Evolutionary conservation across 441 rosid genomes (phyloP).

Genomic region (Bruguiera hainesii): DNA sequence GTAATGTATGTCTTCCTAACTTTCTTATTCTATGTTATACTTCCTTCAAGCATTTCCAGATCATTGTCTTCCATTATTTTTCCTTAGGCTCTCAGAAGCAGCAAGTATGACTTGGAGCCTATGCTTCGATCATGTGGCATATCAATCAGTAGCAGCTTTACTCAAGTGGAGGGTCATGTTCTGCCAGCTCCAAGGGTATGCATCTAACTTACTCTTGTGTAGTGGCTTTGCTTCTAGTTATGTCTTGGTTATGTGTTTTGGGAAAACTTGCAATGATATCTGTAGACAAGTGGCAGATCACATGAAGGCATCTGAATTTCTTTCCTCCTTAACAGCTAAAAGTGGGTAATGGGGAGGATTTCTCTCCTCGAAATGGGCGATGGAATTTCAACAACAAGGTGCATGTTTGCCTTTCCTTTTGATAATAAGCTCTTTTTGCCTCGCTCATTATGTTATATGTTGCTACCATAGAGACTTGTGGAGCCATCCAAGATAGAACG

Average conservation of each 20-base stretch:
- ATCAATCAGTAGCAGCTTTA: constrained; percentile 47
- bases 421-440: constrained; percentile 1
- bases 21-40: not conserved
- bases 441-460: constrained; percentile 18
- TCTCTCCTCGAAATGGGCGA: constrained; percentile 62
- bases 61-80: not conserved
- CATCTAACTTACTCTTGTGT: not conserved
- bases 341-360: constrained; percentile 68
- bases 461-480: constrained; percentile 53
- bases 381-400: constrained; percentile 87
- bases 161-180: constrained; percentile 78
- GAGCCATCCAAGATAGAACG: constrained; percentile 55
- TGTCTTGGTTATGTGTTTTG: no score
- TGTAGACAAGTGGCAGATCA: no score
- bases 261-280: no score
- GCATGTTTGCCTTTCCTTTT: not conserved
- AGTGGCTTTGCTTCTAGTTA: constrained; percentile 5
- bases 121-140: constrained; percentile 67
- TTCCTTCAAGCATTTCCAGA: no score
- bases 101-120: constrained; percentile 63
- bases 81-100: constrained; percentile 53
- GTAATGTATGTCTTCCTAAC: constrained; percentile 35
- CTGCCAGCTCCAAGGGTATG: constrained; percentile 64
- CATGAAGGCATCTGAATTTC: not conserved
- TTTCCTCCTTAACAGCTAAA: constrained; percentile 41